Conservation (phyloP, 2,329 filamentous ascomycete genomes). For the Botrytis byssoidea region DNA sequence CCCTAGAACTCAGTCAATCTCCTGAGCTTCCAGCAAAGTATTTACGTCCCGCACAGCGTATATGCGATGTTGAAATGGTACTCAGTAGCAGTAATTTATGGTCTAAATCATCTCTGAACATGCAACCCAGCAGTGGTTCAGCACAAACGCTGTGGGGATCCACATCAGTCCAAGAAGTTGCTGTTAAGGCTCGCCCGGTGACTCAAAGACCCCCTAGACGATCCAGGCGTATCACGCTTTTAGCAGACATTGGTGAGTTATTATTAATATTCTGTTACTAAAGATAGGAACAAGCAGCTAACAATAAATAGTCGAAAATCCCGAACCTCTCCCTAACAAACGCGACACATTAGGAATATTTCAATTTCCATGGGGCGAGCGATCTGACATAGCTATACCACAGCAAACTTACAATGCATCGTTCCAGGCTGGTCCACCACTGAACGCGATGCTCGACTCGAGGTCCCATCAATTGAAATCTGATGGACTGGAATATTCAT, state of each 20-base stretch:
- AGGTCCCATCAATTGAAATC: constrained; percentile 33
- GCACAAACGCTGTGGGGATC: constrained; percentile 37
- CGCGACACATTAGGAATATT: constrained; percentile 62
- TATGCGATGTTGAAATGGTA: constrained; percentile 21
- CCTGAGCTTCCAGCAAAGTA: constrained; percentile 34
- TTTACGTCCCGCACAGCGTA: constrained; percentile 34
- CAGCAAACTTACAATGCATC: constrained; percentile 41
- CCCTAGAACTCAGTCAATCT: constrained; percentile 4
- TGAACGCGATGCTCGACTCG: constrained; percentile 32
- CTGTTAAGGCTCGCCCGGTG: constrained; percentile 44
- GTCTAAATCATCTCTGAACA: constrained; percentile 30
- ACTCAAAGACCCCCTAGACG: constrained; percentile 55
- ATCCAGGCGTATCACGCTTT: constrained; percentile 55
- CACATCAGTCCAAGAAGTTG: constrained; percentile 31
- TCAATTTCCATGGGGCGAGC: constrained; percentile 65
- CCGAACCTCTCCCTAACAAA: constrained; percentile 57
- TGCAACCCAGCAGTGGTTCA: constrained; percentile 16
- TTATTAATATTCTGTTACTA: not conserved
- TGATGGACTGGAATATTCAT: constrained; percentile 31
- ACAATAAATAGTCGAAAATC: constrained; percentile 51
- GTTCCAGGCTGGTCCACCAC: constrained; percentile 25
- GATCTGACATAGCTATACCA: constrained; percentile 53
- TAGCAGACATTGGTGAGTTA: constrained; percentile 55
- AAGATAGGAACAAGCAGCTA: not conserved
- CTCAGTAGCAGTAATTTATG: constrained; percentile 36